These are phyloP conservation scores for Noccaea bulbosa DNA, from an alignment of 345 rosid species.

Conservation along the genomic window DNA sequence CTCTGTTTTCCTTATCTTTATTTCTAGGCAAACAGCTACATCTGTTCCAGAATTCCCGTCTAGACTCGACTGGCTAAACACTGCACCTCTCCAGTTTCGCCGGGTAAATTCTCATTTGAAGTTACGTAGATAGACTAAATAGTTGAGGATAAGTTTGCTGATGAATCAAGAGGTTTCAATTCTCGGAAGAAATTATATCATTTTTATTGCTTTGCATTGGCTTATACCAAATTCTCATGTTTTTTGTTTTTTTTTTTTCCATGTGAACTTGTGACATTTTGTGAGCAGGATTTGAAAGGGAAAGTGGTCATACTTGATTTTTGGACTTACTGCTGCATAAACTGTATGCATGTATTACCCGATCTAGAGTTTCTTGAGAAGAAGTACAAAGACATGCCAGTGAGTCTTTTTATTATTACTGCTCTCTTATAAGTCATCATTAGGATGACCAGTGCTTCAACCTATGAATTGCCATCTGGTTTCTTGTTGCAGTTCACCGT, in stretches of 20 bases:
- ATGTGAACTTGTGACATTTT: background rate
- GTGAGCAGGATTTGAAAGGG: slow-evolving; percentile 81
- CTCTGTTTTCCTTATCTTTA: slow-evolving; percentile 19
- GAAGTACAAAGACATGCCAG: slow-evolving; percentile 86
- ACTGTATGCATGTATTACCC: slow-evolving; percentile 92
- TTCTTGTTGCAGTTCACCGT: slow-evolving; percentile 68
- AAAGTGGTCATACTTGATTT: slow-evolving; percentile 93
- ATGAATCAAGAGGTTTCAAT: background rate
- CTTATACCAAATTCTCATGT: too few species aligned
- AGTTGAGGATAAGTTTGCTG: slow-evolving; percentile 16
- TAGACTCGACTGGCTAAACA: slow-evolving; percentile 90
- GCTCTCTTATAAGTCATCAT: background rate
- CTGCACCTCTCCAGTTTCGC: slow-evolving; percentile 80
- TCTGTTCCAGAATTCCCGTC: slow-evolving; percentile 83
- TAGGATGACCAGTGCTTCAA: background rate
- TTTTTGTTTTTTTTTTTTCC: too few species aligned
- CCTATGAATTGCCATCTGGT: slow-evolving; percentile 7
- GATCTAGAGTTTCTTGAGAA: slow-evolving; percentile 89
- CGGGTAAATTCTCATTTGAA: slow-evolving; percentile 55
- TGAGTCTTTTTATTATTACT: slow-evolving; percentile 45
- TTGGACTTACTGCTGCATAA: slow-evolving; percentile 98
- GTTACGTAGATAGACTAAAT: background rate
- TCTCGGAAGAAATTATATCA: background rate
- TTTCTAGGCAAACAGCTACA: slow-evolving; percentile 63
- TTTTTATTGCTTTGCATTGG: background rate